Base-by-base conservation (phyloP, 2,329 filamentous ascomycete species). In the Berkeleyomyces rouxiae region DNA sequence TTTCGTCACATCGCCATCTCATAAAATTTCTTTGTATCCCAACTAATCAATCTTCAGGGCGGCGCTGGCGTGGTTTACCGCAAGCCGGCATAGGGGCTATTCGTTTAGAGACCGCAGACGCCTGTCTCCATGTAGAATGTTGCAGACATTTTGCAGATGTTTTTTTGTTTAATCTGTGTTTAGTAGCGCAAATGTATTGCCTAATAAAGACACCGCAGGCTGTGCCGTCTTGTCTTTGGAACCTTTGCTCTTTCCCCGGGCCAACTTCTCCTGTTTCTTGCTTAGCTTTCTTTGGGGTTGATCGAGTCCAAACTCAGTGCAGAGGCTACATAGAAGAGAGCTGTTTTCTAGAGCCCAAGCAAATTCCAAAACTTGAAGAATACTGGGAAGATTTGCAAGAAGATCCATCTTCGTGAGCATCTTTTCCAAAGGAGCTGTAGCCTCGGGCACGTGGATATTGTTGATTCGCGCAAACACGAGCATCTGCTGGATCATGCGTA, bases 401-500 rank as follows among this genome's bases (percentile, higher is more conserved):
- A 33, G 62, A 42, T 9, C 33, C 40, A 37, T 49, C 44, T 11
- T 47, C 33, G 10, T 16, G 31, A 55, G 51, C 10, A 49, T 42
- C 13, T 16, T 23, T 59, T 11, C 5, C 33, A 46, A 16, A 11
- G 11, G 33, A 39, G 31, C 13, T 23, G 11, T 4, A 16, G 23
- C 36, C 11, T 36, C 42, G 11, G 39, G 49, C 16, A 31, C n/a
- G 47, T 61, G 13, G 5, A 40, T 13, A 10, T 49, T 61, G 42
- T 47, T 44, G 11, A 4, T 33, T 23, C 49, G 13, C 33, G 44
- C 36, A 23, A 61, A 64, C 0, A 67, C 65, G 1, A 75, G 60
- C 7, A 74, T 68, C 33, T 73, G 72, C 2, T 79, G 66, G 3
- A 83, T 63, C 33, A 75, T 68, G n/a, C 67, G 63, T 9, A 69